phyloP scores from a whole-genome alignment of 2,329 filamentous ascomycete genomes.

The Cercospora citrullina region DNA sequence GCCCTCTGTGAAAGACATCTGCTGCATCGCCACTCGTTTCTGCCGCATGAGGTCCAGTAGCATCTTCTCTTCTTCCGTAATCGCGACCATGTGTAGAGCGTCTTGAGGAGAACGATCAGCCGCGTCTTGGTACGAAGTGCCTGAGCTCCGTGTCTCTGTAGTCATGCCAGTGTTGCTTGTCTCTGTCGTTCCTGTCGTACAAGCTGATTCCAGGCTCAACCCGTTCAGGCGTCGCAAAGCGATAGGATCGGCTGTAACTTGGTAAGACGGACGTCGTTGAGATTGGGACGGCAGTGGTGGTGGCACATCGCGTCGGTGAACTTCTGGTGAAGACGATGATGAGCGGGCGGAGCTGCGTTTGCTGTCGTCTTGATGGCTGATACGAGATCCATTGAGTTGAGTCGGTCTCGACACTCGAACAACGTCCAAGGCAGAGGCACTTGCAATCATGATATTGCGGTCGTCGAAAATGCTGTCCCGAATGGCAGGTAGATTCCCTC shows the following conservation, averaged over 20 bases:
- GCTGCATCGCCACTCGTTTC: slow-evolving; percentile 50
- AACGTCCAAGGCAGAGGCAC: slow-evolving; percentile 24
- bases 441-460: slow-evolving; percentile 22
- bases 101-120: slow-evolving; percentile 13
- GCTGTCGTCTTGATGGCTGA: slow-evolving; percentile 10
- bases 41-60: slow-evolving; percentile 52
- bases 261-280: background rate
- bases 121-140: slow-evolving; percentile 8
- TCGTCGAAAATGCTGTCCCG: slow-evolving; percentile 29
- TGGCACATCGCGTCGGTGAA: slow-evolving; percentile 8
- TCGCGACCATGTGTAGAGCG: slow-evolving; percentile 43
- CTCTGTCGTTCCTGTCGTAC: slow-evolving; percentile 6
- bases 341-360: slow-evolving; percentile 16
- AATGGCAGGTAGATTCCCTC: slow-evolving; percentile 21
- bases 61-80: slow-evolving; percentile 53
- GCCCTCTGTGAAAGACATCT: slow-evolving; percentile 43
- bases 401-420: slow-evolving; percentile 22
- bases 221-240: slow-evolving; percentile 23
- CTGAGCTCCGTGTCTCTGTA: slow-evolving; percentile 14
- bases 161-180: slow-evolving; percentile 14
- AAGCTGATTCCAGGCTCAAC: slow-evolving; percentile 19
- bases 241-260: slow-evolving; percentile 11
- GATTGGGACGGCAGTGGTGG: slow-evolving; percentile 2
- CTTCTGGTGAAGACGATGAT: slow-evolving; percentile 17
- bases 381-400: slow-evolving; percentile 8